Conservation (phyloP, 352 stramenopile species). For the Phytophthora constricta region DNA sequence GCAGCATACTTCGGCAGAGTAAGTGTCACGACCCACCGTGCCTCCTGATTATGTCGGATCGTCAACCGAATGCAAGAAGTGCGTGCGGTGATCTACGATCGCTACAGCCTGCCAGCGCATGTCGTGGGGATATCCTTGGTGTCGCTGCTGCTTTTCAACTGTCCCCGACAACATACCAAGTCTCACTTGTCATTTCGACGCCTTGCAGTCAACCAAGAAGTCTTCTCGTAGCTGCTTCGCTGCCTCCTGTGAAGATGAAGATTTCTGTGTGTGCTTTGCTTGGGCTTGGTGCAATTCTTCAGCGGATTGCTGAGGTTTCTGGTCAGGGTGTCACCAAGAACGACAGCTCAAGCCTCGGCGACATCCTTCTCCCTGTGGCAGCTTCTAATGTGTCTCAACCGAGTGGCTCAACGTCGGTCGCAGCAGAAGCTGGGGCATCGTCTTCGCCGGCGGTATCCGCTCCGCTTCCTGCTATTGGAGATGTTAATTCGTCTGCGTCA, state of each 20-base stretch:
- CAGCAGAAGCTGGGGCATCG: not conserved
- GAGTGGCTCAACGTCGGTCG: conserved; percentile 10
- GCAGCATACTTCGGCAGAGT: not conserved
- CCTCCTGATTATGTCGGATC: conserved; percentile 8
- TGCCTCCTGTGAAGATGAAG: conserved; percentile 32
- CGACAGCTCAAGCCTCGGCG: conserved; percentile 19
- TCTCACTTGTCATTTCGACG: conserved; percentile 45
- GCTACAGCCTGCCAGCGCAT: not conserved
- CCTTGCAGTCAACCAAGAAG: conserved; percentile 18
- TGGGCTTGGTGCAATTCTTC: conserved; percentile 26
- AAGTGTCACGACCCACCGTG: not conserved
- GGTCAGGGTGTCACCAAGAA: conserved; percentile 22
- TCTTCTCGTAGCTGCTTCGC: not conserved
- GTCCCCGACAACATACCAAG: conserved; percentile 1
- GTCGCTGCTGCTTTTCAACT: too few species aligned
- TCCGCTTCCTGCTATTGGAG: conserved; percentile 12
- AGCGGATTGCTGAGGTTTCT: conserved; percentile 20
- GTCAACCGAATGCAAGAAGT: conserved; percentile 17
- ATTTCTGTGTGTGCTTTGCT: conserved; percentile 28
- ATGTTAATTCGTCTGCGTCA: conserved; percentile 15
- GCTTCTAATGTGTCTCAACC: conserved; percentile 12
- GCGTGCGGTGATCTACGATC: conserved; percentile 9
- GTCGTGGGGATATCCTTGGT: too few species aligned
- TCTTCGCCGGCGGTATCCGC: conserved; percentile 11
- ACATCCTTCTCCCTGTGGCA: conserved; percentile 19